Conservation (phyloP, 768 basidiomycete species). For the Hemileccinum impolitum region DNA sequence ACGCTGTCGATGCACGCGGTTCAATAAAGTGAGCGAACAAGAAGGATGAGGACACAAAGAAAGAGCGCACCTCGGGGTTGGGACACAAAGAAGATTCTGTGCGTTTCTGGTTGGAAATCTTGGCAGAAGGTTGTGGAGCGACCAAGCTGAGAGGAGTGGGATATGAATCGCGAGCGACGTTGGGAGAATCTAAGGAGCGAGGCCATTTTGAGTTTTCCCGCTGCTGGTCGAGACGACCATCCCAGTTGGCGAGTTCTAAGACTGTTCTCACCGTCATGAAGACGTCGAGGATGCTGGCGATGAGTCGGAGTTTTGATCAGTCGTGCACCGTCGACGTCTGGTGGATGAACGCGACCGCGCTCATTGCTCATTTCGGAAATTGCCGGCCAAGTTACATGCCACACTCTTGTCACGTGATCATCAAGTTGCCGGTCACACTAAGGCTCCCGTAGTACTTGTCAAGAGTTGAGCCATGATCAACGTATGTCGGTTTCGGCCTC, state of each 20-base stretch:
- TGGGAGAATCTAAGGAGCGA: conserved; percentile 3
- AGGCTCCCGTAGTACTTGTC: no score
- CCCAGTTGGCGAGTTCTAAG: no score
- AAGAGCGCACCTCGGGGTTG: no score
- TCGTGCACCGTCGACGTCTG: background rate
- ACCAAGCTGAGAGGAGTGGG: no score
- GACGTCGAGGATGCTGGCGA: conserved; percentile 3
- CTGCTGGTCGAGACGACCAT: background rate
- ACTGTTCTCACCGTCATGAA: no score
- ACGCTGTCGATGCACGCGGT: conserved; percentile 9
- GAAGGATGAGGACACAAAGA: background rate
- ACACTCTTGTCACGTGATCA: no score
- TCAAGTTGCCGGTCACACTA: no score
- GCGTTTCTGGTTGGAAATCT: no score
- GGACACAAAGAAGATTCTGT: no score
- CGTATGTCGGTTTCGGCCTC: conserved; percentile 42
- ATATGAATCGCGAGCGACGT: conserved; percentile 5
- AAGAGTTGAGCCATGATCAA: conserved; percentile 26
- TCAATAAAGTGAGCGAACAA: conserved; percentile 3
- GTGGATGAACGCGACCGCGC: conserved; percentile 8
- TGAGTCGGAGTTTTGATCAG: background rate
- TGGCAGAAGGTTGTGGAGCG: no score
- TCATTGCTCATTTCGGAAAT: conserved; percentile 7
- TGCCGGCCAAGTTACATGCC: conserved; percentile 1
- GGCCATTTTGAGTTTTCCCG: conserved; percentile 7